Conservation (phyloP, 176 grass and related monocot species). For the Pontederia paniculata region DNA sequence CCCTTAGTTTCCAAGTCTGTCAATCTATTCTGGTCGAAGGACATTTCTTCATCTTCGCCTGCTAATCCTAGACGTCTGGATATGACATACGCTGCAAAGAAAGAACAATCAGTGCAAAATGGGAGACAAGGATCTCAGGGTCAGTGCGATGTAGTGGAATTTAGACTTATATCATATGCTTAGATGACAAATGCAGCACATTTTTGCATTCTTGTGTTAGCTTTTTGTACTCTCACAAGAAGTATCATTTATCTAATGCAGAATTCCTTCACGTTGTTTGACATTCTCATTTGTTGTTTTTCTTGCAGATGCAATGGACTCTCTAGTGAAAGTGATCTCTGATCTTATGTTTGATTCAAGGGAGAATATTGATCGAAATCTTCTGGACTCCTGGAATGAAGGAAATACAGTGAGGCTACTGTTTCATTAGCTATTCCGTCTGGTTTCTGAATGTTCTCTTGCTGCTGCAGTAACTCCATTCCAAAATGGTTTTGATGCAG, state of each 20-base stretch:
- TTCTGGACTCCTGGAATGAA: slow-evolving; percentile 32
- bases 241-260: no score
- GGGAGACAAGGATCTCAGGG: slow-evolving; percentile 33
- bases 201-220: neutral
- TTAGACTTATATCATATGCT: neutral
- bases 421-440: neutral
- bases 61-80: slow-evolving; percentile 30
- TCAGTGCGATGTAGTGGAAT: neutral
- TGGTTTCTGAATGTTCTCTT: neutral
- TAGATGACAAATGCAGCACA: neutral
- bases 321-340: slow-evolving; percentile 49
- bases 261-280: no score
- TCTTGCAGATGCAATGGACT: slow-evolving; percentile 49
- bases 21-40: slow-evolving; percentile 13
- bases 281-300: neutral
- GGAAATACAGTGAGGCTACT: slow-evolving; percentile 20
- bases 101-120: slow-evolving; percentile 23
- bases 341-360: slow-evolving; percentile 59
- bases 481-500: slow-evolving; percentile 20
- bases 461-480: neutral
- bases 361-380: slow-evolving; percentile 51
- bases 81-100: slow-evolving; percentile 21
- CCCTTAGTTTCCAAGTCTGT: slow-evolving; percentile 40
- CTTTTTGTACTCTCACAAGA: neutral
- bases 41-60: slow-evolving; percentile 22